Evolutionary conservation across 805 yeast species (phyloP).

Genomic region (Saccharomyces kudriavzevii): DNA sequence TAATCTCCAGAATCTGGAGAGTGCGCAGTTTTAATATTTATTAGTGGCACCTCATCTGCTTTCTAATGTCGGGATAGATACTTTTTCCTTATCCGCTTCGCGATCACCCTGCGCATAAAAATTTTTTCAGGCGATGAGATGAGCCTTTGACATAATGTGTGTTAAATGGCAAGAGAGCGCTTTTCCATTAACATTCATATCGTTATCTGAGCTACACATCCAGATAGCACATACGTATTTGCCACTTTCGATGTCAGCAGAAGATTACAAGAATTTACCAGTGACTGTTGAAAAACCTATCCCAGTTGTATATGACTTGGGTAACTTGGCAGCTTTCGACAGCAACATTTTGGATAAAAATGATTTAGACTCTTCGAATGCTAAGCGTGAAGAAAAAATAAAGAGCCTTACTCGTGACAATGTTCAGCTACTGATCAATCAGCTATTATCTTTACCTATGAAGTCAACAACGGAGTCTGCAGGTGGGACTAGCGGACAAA

Average conservation of each 20-base stretch:
- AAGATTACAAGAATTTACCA: conserved; percentile 35
- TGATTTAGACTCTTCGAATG: conserved; percentile 44
- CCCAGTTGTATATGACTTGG: conserved; percentile 83
- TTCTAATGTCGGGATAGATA: background rate
- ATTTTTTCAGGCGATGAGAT: background rate
- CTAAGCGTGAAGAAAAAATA: conserved; percentile 56
- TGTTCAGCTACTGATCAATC: conserved; percentile 84
- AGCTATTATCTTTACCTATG: conserved; percentile 80
- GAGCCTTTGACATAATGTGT: background rate
- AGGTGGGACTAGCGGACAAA: conserved; percentile 45
- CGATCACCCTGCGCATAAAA: background rate
- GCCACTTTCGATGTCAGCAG: conserved; percentile 12
- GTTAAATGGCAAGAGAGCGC: background rate
- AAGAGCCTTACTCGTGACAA: conserved; percentile 75
- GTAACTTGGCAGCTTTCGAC: conserved; percentile 85
- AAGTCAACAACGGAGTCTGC: conserved; percentile 74
- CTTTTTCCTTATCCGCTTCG: background rate
- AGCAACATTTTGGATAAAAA: conserved; percentile 71
- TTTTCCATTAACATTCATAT: background rate
- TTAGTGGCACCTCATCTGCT: background rate
- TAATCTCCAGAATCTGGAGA: background rate
- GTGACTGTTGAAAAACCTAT: conserved; percentile 86
- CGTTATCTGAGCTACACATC: background rate
- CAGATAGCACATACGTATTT: background rate
- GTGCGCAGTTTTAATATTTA: background rate